These are phyloP conservation scores for Pugionium dolabratum DNA, from an alignment of 345 rosid species.

Conservation along the genomic window DNA sequence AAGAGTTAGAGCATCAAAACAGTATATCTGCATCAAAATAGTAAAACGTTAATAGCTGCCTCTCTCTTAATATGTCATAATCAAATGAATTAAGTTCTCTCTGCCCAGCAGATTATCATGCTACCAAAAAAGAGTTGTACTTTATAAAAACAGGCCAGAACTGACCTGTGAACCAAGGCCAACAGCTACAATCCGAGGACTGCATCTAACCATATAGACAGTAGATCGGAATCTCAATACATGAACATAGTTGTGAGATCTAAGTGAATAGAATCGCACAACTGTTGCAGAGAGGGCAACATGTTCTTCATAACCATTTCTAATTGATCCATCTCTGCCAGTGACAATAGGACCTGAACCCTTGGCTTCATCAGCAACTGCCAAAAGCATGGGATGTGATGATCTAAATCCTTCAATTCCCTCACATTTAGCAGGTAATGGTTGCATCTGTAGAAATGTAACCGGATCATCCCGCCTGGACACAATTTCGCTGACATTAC, in stretches of 20 bases:
- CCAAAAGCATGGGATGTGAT: conserved; percentile 90
- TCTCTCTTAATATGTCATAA: neutral
- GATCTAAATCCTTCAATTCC: conserved; percentile 76
- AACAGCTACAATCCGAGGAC: conserved; percentile 82
- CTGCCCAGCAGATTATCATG: too few species aligned
- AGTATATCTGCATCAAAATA: conserved; percentile 72
- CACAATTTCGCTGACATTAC: conserved; percentile 71
- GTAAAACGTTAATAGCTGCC: conserved; percentile 1
- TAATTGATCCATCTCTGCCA: conserved; percentile 61
- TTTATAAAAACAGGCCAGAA: neutral
- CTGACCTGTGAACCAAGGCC: conserved; percentile 91
- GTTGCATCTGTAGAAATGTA: conserved; percentile 86
- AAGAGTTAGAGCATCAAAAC: conserved; percentile 92
- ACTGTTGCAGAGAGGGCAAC: conserved; percentile 63
- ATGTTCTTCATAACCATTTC: conserved; percentile 60
- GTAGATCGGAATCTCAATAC: conserved; percentile 88
- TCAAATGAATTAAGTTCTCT: neutral
- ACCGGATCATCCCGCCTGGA: conserved; percentile 87
- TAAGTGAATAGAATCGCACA: conserved; percentile 85
- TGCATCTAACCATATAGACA: conserved; percentile 91
- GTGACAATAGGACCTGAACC: conserved; percentile 42
- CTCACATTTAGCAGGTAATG: conserved; percentile 68
- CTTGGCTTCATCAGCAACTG: conserved; percentile 83
- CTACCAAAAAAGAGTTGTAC: too few species aligned
- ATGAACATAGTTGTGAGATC: conserved; percentile 87